Evolutionary conservation across 331 rosid genomes (phyloP), one percentile per base, ranked within the genome.

Genomic region (Telfairia occidentalis): DNA sequence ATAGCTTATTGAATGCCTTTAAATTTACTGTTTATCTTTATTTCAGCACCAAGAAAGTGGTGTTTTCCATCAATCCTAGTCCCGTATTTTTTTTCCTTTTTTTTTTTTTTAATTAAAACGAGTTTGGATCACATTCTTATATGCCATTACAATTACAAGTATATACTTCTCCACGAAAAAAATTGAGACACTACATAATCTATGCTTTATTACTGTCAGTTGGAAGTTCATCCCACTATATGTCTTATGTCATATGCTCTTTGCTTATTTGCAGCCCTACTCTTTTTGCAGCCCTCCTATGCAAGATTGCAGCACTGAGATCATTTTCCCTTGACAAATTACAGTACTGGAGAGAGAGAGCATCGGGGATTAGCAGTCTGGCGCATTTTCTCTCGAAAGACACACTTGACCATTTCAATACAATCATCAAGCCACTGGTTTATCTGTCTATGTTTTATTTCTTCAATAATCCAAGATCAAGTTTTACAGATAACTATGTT

Each of bases 331-430:
- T 89, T 70, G 96, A 91, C 83, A 91, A 91, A 78, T 83, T 91
- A 83, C 88, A 87, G 66, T 91, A 89, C 52, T 86, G 90, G 95
- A 84, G 97, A 82, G 97, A 89, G 77, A 86, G 89, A 77, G 83
- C 97, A 52, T 84, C 97, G 0, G 97, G 97, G 79, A 91, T 91
- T 69, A 91, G 96, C 82, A 83, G 64, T 75, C 82, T 91, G 54
- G 97, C 97, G 60, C 89, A 89, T 87, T 91, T 91, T 83, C 80
- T 91, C 65, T 34, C 97, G 59, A 91, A 91, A 81, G 97, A 91
- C 65, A 80, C 95, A 60, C 70, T 86, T 67, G 96, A 91, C 82
- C 85, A 69, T 73, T 86, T 91, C 86, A 89, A 80, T 67, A 91
- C 87, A 78, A 7, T 86, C 49, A 37, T 89, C 83, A 91, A 91